Conservation (phyloP, 2,329 filamentous ascomycete species). For the Colletotrichum musicola region DNA sequence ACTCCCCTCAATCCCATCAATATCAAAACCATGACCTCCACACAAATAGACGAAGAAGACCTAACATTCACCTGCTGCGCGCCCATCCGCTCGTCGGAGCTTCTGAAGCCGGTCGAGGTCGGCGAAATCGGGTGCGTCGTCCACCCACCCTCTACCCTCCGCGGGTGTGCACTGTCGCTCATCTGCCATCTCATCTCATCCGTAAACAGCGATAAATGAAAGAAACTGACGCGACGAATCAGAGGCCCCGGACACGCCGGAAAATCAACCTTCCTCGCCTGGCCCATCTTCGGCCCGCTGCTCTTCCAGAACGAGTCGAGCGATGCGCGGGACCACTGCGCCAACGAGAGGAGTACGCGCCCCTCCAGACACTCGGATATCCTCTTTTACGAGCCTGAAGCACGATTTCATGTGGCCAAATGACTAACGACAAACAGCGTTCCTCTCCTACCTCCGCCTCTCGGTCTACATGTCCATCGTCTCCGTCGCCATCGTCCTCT, state of each 20-base stretch:
- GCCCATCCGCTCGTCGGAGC: conserved; percentile 48
- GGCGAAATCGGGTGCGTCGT: conserved; percentile 53
- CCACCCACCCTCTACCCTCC: background rate
- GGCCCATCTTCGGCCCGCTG: conserved; percentile 75
- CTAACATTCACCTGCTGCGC: conserved; percentile 54
- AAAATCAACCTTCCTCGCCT: conserved; percentile 65
- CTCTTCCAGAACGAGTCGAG: conserved; percentile 81
- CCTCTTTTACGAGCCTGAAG: background rate
- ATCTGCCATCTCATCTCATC: background rate
- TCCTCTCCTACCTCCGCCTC: conserved; percentile 91
- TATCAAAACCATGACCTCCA: background rate
- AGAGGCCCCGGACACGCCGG: conserved; percentile 44
- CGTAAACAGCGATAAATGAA: background rate
- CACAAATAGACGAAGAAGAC: conserved; percentile 52
- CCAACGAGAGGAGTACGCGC: conserved; percentile 77
- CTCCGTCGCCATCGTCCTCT: conserved; percentile 88
- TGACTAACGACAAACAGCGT: conserved; percentile 60
- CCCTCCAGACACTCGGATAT: background rate
- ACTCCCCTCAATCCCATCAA: background rate
- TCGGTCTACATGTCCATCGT: conserved; percentile 93
- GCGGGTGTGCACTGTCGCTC: background rate
- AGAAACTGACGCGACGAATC: background rate
- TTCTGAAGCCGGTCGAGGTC: conserved; percentile 60
- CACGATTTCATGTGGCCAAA: background rate
- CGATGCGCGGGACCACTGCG: conserved; percentile 83